Evolutionary conservation across 2,329 filamentous ascomycete species (phyloP).

Genomic region (Apiospora kogelbergensis): DNA sequence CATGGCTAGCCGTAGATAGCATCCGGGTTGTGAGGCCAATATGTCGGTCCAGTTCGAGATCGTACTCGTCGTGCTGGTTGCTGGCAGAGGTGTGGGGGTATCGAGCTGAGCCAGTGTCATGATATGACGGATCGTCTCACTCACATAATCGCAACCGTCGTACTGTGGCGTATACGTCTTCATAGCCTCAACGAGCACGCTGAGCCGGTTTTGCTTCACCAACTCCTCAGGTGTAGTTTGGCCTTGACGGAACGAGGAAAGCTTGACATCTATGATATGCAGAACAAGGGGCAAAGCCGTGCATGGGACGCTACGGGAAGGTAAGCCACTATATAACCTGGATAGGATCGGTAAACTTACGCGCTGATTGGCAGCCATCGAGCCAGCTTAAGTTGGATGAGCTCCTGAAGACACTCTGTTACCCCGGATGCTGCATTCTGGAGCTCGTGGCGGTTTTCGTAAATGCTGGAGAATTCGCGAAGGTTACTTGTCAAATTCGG

Average conservation of each 20-base stretch:
- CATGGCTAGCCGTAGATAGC: slow-evolving; percentile 43
- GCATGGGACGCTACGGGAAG: slow-evolving; percentile 29
- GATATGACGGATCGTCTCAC: slow-evolving; percentile 43
- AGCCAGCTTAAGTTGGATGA: slow-evolving; percentile 44
- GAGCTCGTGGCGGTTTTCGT: slow-evolving; percentile 42
- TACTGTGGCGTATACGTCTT: slow-evolving; percentile 46
- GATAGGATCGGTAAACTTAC: slow-evolving; percentile 28
- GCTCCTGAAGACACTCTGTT: slow-evolving; percentile 46
- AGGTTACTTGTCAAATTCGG: slow-evolving; percentile 31
- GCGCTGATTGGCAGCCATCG: slow-evolving; percentile 49
- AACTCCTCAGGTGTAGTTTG: slow-evolving; percentile 19
- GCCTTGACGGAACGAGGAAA: slow-evolving; percentile 29
- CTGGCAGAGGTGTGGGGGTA: slow-evolving; percentile 18
- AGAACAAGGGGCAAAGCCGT: slow-evolving; percentile 37
- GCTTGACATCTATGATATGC: slow-evolving; percentile 38
- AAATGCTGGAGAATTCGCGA: slow-evolving; percentile 36
- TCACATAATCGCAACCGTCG: slow-evolving; percentile 45
- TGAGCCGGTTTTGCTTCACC: slow-evolving; percentile 44
- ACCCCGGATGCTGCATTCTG: slow-evolving; percentile 44
- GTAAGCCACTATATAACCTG: slow-evolving; percentile 4
- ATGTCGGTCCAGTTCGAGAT: slow-evolving; percentile 44
- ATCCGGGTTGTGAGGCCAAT: slow-evolving; percentile 38
- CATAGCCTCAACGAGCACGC: slow-evolving; percentile 46
- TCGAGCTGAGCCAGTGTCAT: slow-evolving; percentile 42
- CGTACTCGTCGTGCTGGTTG: slow-evolving; percentile 24